phyloP scores from a whole-genome alignment of 306 rosid species.

The Rubus parviflorus region DNA sequence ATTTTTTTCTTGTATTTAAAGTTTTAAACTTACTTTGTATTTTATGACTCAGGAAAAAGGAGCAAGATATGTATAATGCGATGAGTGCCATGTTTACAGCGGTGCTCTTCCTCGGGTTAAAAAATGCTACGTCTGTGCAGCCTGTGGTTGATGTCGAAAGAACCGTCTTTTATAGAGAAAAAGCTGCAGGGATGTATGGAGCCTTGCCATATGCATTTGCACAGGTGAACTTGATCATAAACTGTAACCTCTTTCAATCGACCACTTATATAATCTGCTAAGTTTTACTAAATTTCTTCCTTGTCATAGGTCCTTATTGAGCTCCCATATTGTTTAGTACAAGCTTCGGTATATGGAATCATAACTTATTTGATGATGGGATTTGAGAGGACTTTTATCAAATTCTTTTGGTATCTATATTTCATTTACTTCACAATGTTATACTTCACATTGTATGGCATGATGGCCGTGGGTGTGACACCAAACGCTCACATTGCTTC shows the following conservation, averaged over 20 bases:
- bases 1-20: neutral
- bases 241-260: too few relatives aligned
- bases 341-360: slow-evolving; percentile 49
- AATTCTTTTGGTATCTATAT: slow-evolving; percentile 73
- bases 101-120: slow-evolving; percentile 60
- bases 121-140: slow-evolving; percentile 61
- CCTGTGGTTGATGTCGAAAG: slow-evolving; percentile 76
- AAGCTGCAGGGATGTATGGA: slow-evolving; percentile 87
- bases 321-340: slow-evolving; percentile 56
- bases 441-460: slow-evolving; percentile 79
- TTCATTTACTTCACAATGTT: slow-evolving; percentile 72
- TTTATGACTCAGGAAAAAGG: slow-evolving; percentile 32
- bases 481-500: slow-evolving; percentile 74
- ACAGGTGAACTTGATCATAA: slow-evolving; percentile 35
- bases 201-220: slow-evolving; percentile 71
- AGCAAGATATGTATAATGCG: slow-evolving; percentile 56
- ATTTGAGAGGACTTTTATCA: slow-evolving; percentile 52
- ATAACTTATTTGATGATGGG: slow-evolving; percentile 83
- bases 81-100: slow-evolving; percentile 73
- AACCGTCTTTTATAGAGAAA: slow-evolving; percentile 78
- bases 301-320: slow-evolving; percentile 59
- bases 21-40: neutral
- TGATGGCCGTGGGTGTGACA: slow-evolving; percentile 77
- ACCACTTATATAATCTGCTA: too few relatives aligned
- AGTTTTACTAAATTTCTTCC: neutral